phyloP scores from a whole-genome alignment of 345 rosid species.

The Noccaea caerulescens region DNA sequence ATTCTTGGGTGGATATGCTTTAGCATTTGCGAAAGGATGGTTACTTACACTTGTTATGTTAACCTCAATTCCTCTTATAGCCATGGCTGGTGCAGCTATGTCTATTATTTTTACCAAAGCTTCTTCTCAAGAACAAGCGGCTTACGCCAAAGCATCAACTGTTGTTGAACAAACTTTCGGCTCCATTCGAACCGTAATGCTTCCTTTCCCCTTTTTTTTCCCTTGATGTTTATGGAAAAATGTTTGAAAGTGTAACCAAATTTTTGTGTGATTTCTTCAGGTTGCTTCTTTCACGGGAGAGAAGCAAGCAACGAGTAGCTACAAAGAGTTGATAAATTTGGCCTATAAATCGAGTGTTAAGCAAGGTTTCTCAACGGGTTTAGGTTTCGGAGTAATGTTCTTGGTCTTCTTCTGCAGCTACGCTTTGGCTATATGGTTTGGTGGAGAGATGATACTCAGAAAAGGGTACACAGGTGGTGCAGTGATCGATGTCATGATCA shows the following conservation, averaged over 20 bases:
- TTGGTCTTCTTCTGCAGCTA: constrained; percentile 54
- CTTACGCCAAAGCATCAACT: constrained; percentile 67
- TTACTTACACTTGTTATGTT: constrained; percentile 75
- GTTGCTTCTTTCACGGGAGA: constrained; percentile 87
- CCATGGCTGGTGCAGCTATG: constrained; percentile 57
- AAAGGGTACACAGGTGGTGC: constrained; percentile 67
- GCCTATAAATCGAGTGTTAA: constrained; percentile 63
- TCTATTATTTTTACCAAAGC: constrained; percentile 52
- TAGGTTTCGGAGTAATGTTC: constrained; percentile 56
- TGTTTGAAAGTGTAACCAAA: not conserved
- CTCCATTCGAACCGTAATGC: constrained; percentile 73
- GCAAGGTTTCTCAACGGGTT: constrained; percentile 63
- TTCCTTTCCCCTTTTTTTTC: not conserved
- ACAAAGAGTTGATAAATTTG: constrained; percentile 51
- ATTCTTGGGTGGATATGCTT: constrained; percentile 65
- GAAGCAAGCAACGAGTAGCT: constrained; percentile 57
- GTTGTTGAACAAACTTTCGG: constrained; percentile 74
- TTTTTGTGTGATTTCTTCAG: constrained; percentile 37
- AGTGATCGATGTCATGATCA: constrained; percentile 66
- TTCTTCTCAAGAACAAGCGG: constrained; percentile 60
- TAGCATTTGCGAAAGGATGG: constrained; percentile 78
- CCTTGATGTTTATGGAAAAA: not conserved
- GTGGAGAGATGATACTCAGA: constrained; percentile 64
- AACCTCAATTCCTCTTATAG: constrained; percentile 63
- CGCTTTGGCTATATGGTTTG: constrained; percentile 69